These are phyloP conservation scores for Centaurea solstitialis DNA, from an alignment of 129 eudicot genomes.

Conservation along the genomic window DNA sequence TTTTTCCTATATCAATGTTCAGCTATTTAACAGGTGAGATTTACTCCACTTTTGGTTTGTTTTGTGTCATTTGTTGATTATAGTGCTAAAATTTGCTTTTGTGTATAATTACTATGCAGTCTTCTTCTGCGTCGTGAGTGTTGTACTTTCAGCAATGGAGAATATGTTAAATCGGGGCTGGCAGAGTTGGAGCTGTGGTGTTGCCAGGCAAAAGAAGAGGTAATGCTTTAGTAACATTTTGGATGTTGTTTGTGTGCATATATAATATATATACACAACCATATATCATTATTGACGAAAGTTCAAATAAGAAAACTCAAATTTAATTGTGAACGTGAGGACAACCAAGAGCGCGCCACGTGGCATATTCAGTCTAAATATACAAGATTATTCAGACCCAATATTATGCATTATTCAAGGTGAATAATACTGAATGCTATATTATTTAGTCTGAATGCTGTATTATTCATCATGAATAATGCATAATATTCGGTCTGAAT, in stretches of 20 bases:
- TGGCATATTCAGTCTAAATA: too few species aligned
- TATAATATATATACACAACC: neutral
- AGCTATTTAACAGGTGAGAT: constrained; percentile 84
- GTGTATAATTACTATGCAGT: constrained; percentile 37
- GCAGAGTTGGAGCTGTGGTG: constrained; percentile 98
- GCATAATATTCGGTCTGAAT: too few species aligned
- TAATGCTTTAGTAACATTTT: constrained; percentile 22
- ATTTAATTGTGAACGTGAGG: too few species aligned
- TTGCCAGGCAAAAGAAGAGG: constrained; percentile 89
- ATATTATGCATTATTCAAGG: too few species aligned
- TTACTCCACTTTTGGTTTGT: constrained; percentile 39
- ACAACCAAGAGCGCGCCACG: too few species aligned
- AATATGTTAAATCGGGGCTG: constrained; percentile 87
- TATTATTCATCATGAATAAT: too few species aligned
- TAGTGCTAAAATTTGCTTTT: constrained; percentile 33
- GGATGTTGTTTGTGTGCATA: neutral
- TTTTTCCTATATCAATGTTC: constrained; percentile 85
- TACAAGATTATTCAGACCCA: too few species aligned
- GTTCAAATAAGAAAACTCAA: too few species aligned
- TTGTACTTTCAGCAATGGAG: constrained; percentile 92
- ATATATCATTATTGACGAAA: too few species aligned
- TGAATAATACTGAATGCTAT: too few species aligned
- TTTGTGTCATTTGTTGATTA: neutral
- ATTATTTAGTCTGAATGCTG: too few species aligned
- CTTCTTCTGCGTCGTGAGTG: constrained; percentile 96